These are phyloP conservation scores for Candida silvatica DNA, from an alignment of 805 yeast species.

Conservation along the genomic window DNA sequence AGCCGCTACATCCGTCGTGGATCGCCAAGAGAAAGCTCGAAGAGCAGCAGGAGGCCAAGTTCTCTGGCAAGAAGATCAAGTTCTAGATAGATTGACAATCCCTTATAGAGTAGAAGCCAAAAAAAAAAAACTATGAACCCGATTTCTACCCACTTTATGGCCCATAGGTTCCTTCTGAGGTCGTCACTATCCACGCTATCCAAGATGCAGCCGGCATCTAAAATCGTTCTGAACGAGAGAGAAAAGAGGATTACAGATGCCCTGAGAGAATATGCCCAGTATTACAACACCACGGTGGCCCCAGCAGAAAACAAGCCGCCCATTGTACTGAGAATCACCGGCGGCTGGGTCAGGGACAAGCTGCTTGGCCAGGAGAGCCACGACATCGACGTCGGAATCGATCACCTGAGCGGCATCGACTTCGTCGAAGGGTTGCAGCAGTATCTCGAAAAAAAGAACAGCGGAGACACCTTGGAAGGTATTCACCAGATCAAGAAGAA, in stretches of 20 bases:
- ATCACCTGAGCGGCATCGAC: slow-evolving; percentile 74
- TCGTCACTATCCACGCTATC: too few relatives aligned
- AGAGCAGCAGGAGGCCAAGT: slow-evolving; percentile 55
- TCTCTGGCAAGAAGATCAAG: slow-evolving; percentile 76
- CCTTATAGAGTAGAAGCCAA: too few relatives aligned
- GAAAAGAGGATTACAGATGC: slow-evolving; percentile 18
- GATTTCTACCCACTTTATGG: too few relatives aligned
- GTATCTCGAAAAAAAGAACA: slow-evolving; percentile 30
- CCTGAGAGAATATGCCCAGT: slow-evolving; percentile 18
- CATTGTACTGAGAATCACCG: slow-evolving; percentile 66
- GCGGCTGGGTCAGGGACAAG: slow-evolving; percentile 98
- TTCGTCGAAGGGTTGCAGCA: slow-evolving; percentile 63
- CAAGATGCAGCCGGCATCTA: too few relatives aligned
- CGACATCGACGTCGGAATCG: slow-evolving; percentile 90
- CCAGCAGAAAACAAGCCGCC: slow-evolving; percentile 8
- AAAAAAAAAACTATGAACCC: too few relatives aligned
- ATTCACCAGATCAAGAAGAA: slow-evolving; percentile 83
- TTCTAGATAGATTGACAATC: too few relatives aligned
- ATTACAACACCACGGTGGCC: slow-evolving; percentile 12
- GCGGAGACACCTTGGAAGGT: slow-evolving; percentile 15
- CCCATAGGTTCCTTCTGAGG: too few relatives aligned
- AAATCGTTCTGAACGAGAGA: slow-evolving; percentile 4
- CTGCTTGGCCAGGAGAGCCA: slow-evolving; percentile 70
- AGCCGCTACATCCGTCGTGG: slow-evolving; percentile 91
- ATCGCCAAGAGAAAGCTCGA: slow-evolving; percentile 75